Base-by-base conservation (phyloP, 163 green algal species). In the Prototheca wickerhamii region DNA sequence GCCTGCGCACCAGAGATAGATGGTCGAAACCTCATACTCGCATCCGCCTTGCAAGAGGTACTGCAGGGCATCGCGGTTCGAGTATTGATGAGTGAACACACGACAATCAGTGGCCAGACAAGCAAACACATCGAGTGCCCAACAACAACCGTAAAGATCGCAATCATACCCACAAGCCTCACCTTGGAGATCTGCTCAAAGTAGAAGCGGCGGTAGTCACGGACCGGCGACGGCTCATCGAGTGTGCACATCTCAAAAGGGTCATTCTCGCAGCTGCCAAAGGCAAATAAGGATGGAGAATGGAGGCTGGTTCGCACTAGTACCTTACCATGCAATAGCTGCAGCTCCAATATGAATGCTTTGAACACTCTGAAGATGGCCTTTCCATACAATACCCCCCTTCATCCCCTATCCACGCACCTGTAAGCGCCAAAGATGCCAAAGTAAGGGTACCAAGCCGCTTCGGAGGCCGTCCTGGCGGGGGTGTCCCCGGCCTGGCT, bases 121-220 rank as follows among this genome's bases (percentile, higher is more conserved):
- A 15, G 40, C 40, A 10, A 49, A 23, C 40, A 23, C 15, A 10
- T 49, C 40, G 12, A 49, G 40, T 10, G 40, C 40, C 10, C 15
- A 10, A 10, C 40, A 15, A 49, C 40, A 49, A 49, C 40, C 40
- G 15, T 15, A 49, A 49, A 23, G 12, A 49, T 15, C 15, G 12
- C 12, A 10, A 49, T 15, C 40, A 49, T 49, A 49, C 40, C 40
- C 40, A 23, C n/a, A n/a, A 15, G 40, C 15, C 12, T 28, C 46
- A 54, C 46, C 46, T 53, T 28, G 15, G 42, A 26, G 43, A 40
- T 49, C 4, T 29, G 8, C 8, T 52, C 30, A 34, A 51, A 65
- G 44, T 58, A 65, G 4, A 58, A 33, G 20, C 44, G 60, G 43
- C 60, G 44, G 60, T 65, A 65, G 29, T 58, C 43, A 18, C 60